Conservation (phyloP, 2,329 filamentous ascomycete species). For the Fusarium austroafricanum region DNA sequence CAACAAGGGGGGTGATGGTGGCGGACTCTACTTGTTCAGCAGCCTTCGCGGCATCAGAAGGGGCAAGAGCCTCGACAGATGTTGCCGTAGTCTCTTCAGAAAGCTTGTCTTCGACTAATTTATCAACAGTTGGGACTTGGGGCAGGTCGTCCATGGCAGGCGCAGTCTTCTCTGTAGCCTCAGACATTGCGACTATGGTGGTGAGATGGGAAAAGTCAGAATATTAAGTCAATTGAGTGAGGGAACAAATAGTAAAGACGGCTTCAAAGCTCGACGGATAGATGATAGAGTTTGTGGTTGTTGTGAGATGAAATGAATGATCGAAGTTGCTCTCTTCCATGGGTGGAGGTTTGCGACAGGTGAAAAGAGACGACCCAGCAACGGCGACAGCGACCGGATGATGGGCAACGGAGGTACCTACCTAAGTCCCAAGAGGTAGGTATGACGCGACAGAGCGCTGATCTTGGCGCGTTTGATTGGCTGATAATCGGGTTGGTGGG, state of each 20-base stretch:
- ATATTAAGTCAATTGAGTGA: background rate
- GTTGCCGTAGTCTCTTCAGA: background rate
- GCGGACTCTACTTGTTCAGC: conserved; percentile 35
- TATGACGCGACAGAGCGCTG: conserved; percentile 37
- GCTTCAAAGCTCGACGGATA: background rate
- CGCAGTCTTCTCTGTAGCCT: conserved; percentile 46
- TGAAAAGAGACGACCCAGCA: conserved; percentile 37
- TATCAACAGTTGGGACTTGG: conserved; percentile 10
- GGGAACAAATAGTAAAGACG: background rate
- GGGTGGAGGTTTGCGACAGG: conserved; percentile 42
- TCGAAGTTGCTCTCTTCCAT: conserved; percentile 11
- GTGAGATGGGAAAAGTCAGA: background rate
- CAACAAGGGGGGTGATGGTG: conserved; percentile 30
- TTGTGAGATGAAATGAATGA: conserved; percentile 26
- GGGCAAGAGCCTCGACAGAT: conserved; percentile 1
- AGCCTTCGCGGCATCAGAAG: conserved; percentile 21
- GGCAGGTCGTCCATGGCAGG: conserved; percentile 30
- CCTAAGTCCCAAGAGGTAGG: conserved; percentile 8
- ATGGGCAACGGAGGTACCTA: background rate
- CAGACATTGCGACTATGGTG: conserved; percentile 44
- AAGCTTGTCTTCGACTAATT: background rate
- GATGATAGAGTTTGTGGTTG: conserved; percentile 9
- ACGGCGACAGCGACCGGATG: conserved; percentile 26
- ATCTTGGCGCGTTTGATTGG: conserved; percentile 34
- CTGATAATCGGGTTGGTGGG: background rate